Base-by-base conservation (phyloP, 2,329 filamentous ascomycete species). In the Aspergillus floridensis region DNA sequence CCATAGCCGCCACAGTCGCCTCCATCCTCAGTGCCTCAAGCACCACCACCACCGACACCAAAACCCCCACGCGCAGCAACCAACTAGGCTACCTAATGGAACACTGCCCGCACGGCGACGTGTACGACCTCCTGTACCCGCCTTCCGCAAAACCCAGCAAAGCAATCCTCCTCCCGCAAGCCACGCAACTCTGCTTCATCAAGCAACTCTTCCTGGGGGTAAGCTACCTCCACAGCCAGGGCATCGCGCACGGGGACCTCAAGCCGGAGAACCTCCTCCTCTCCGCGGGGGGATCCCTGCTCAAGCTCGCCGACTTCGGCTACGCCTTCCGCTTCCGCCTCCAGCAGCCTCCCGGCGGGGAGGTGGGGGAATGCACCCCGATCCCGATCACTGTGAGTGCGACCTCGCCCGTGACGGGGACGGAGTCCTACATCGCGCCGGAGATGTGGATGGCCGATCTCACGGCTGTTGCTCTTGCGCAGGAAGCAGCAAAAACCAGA, bases 251-350 rank as follows among this genome's bases (percentile, higher is more conserved):
- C 76, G 89, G 92, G 52, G 92, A 96, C 67, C 90, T 96, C 78
- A 96, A 96, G 76, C 83, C 93, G 11, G 92, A 96, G 74, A 96
- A 96, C 68, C 79, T 96, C 24, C 82, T 96, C 32, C 83, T 96
- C 60, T 89, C 87, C 50, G 87, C 86, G 66, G 86, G 92, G 59
- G 91, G 91, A 70, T 22, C 22, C 22, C 88, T 91, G 73, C 81
- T 96, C 58, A 96, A 96, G 77, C 93, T 96, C 60, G 92, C 91
- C 53, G 92, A 96, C 73, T 96, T 96, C 77, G 92, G 92, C 56
- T 90, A 93, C 14, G 92, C 91, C 0, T 91, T 95, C 72, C 89
- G 96, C 19, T 96, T 96, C 71, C 21, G 8, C 12, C 16, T 12
- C 24, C 41, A 24, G 7, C 12, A 4, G 32, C n/a, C 21, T 4